These are phyloP conservation scores for Ormosia emarginata DNA, from an alignment of 306 rosid genomes.

Conservation along the genomic window DNA sequence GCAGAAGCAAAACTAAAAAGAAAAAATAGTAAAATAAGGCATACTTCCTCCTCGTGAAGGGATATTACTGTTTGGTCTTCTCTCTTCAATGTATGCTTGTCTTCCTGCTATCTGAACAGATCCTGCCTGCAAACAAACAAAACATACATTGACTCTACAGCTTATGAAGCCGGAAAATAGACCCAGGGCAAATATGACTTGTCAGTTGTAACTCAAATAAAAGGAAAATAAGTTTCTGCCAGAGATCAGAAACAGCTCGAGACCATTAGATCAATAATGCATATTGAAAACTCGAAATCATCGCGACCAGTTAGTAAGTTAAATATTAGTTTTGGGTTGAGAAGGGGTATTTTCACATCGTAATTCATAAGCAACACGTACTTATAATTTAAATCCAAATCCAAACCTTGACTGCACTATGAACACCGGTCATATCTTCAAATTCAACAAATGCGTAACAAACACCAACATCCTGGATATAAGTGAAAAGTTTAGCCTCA, in stretches of 20 bases:
- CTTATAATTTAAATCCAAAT: not conserved
- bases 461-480: slow-evolving; percentile 87
- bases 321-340: not conserved
- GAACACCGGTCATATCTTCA: slow-evolving; percentile 81
- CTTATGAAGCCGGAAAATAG: not conserved
- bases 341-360: not conserved
- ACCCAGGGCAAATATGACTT: not conserved
- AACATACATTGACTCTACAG: slow-evolving; percentile 17
- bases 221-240: not conserved
- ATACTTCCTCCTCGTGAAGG: slow-evolving; percentile 82
- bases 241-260: not conserved
- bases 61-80: slow-evolving; percentile 87
- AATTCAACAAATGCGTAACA: slow-evolving; percentile 98
- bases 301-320: not conserved
- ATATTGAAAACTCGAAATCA: not conserved
- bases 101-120: slow-evolving; percentile 78
- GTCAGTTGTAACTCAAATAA: not conserved
- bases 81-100: slow-evolving; percentile 87
- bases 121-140: slow-evolving; percentile 52
- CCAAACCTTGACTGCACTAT: slow-evolving; percentile 83
- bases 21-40: slow-evolving; percentile 4
- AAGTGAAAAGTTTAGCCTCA: slow-evolving; percentile 22
- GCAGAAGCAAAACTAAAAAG: not conserved
- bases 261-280: not conserved
- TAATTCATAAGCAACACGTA: not conserved